phyloP scores from a whole-genome alignment of 2,329 filamentous ascomycete genomes.

The Neurospora sp. region DNA sequence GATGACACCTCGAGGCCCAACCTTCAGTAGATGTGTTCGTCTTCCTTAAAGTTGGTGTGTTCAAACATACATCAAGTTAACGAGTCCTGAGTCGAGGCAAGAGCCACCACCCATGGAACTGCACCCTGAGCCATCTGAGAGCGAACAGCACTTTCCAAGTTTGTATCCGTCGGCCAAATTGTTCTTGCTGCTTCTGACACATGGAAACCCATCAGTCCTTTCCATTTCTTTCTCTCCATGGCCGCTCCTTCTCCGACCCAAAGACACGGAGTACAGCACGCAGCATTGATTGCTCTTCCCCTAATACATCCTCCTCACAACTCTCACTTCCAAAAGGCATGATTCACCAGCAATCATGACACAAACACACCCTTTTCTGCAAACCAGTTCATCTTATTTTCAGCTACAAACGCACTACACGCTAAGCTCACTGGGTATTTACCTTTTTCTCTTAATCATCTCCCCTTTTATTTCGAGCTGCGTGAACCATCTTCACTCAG shows the following conservation, averaged over 20 bases:
- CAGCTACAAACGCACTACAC: background rate
- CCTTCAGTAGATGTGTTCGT: background rate
- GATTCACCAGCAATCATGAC: background rate
- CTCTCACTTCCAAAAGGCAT: background rate
- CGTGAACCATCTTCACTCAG: background rate
- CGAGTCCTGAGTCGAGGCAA: background rate
- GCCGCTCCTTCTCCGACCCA: background rate
- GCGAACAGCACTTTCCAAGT: background rate
- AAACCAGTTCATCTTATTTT: background rate
- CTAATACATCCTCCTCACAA: background rate
- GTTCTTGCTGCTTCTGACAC: background rate
- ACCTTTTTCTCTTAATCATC: background rate
- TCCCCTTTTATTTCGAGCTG: background rate
- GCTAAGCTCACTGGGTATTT: background rate
- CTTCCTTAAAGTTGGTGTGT: background rate
- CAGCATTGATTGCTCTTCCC: background rate
- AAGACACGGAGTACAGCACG: background rate
- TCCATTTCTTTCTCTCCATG: background rate
- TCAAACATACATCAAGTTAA: background rate
- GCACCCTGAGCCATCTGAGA: background rate
- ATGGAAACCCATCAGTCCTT: background rate
- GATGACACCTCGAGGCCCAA: background rate
- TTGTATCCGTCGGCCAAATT: background rate
- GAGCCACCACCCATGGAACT: background rate
- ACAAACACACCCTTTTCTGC: background rate